Evolutionary conservation across 1,139 yeast genomes (phyloP), one percentile per base, ranked within the genome.

Genomic region (Pichia sp.): DNA sequence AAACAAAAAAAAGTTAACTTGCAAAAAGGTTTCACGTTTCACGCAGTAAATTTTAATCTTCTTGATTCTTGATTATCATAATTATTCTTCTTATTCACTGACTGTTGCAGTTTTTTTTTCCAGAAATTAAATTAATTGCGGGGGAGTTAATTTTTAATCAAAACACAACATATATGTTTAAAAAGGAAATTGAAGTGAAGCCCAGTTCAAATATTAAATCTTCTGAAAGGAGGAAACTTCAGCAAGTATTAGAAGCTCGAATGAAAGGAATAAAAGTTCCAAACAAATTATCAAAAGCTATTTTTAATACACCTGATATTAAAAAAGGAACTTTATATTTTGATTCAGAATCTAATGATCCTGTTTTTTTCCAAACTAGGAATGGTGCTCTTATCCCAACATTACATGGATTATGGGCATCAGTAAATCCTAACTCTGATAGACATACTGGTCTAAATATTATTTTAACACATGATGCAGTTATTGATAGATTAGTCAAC

Each of bases 161-260:
- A 6, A n/a, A 33, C 7, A 31, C 34, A 31, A 33, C 11, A 10
- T 29, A 81, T 25, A 82, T 82, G 89, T 83, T 82, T 55, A 76
- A 74, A 59, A 82, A 81, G 54, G 76, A 74, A 42, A 80, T 86
- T 6, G 71, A 66, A 61, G 69, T 80, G 44, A 87, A 87, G 64
- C 82, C 95, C 4, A 70, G 80, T 41, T 78, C 95, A 9, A 86
- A 86, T 56, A 71, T 90, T 50, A 89, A 89, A 63, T 77, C 87
- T 11, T 84, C 95, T 0, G 97, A 89, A 51, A 68, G 95, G 40
- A 74, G 89, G 56, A 78, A 75, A 54, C 65, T 87, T 4, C 46
- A 45, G 8, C 79, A 74, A 30, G 63, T 67, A 2, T 76, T 78
- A 40, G 66, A 68, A 12, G 60, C 30, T 4, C 48, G 87, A 23